These are phyloP conservation scores for Theileria parva DNA, from an alignment of 169 alveolate species.

Conservation along the genomic window DNA sequence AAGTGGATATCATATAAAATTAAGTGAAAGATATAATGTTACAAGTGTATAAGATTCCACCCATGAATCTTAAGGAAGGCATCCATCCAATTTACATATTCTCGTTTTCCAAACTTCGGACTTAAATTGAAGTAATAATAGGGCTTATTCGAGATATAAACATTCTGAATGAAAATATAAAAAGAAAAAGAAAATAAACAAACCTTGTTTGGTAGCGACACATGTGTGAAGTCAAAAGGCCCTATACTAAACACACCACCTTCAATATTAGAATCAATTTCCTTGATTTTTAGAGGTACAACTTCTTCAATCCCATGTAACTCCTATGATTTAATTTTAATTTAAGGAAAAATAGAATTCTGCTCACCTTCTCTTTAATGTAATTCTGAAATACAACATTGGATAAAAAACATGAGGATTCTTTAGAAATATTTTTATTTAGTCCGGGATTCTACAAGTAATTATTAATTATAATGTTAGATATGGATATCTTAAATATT, in stretches of 20 bases:
- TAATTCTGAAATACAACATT: slow-evolving; percentile 45
- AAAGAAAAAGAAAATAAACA: background rate
- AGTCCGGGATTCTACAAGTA: background rate
- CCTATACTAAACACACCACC: slow-evolving; percentile 14
- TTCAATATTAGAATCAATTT: slow-evolving; percentile 3
- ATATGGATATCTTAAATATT: background rate
- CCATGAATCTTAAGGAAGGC: slow-evolving; percentile 9
- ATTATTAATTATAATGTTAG: background rate
- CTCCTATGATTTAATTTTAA: background rate
- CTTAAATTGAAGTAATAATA: background rate
- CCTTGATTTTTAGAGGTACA: background rate
- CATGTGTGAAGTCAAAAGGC: slow-evolving; percentile 17
- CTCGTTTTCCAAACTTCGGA: slow-evolving; percentile 1
- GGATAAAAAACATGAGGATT: slow-evolving; percentile 31
- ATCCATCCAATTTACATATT: slow-evolving; percentile 13
- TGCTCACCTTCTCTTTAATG: slow-evolving; percentile 19
- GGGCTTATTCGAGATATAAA: background rate
- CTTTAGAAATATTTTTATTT: background rate
- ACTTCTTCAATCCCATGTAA: slow-evolving; percentile 7
- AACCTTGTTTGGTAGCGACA: slow-evolving; percentile 19
- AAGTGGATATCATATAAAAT: background rate
- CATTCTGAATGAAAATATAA: background rate
- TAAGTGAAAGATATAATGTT: background rate
- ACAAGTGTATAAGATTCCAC: slow-evolving; percentile 10
- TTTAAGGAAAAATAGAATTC: background rate